Percentiles rank a stretch among this genome's conserved stretches.
These are phyloP conservation scores for Acarospora socialis DNA, from an alignment of 2,329 filamentous ascomycete species.

Conservation along the genomic window DNA sequence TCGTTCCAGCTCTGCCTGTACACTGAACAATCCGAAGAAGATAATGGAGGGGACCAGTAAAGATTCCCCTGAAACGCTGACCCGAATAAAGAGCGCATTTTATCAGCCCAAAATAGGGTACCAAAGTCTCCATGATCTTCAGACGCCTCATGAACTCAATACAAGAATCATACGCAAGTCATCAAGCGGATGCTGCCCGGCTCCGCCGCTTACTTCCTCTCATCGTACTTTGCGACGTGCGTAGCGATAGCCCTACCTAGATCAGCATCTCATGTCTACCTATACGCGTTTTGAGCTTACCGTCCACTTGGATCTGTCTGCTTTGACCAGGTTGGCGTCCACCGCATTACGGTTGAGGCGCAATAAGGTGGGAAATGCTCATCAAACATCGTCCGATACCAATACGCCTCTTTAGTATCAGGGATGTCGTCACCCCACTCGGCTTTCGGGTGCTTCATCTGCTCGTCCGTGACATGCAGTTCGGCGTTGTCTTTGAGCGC, in stretches of 20 bases:
- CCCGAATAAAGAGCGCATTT: too few relatives aligned
- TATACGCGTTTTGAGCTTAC: slow-evolving; percentile 31
- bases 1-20: too few relatives aligned
- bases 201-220: not conserved
- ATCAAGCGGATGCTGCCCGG: too few relatives aligned
- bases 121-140: too few relatives aligned
- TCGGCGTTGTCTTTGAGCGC: slow-evolving; percentile 90
- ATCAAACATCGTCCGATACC: slow-evolving; percentile 98
- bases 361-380: slow-evolving; percentile 92
- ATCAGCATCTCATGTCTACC: slow-evolving; percentile 9
- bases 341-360: slow-evolving; percentile 85
- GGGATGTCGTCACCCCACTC: slow-evolving; percentile 91
- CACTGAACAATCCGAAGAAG: too few relatives aligned
- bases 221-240: slow-evolving; percentile 60
- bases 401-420: slow-evolving; percentile 96
- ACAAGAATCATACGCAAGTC: too few relatives aligned
- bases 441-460: slow-evolving; percentile 95
- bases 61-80: too few relatives aligned
- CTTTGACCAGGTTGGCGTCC: slow-evolving; percentile 95
- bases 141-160: too few relatives aligned
- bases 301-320: slow-evolving; percentile 90
- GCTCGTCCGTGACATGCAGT: slow-evolving; percentile 80
- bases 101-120: too few relatives aligned
- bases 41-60: too few relatives aligned
- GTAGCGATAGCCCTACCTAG: slow-evolving; percentile 54